Evolutionary conservation across 2,329 filamentous ascomycete species (phyloP), one percentile per base, ranked within the genome.

Genomic region (Trichophyton verrucosum): DNA sequence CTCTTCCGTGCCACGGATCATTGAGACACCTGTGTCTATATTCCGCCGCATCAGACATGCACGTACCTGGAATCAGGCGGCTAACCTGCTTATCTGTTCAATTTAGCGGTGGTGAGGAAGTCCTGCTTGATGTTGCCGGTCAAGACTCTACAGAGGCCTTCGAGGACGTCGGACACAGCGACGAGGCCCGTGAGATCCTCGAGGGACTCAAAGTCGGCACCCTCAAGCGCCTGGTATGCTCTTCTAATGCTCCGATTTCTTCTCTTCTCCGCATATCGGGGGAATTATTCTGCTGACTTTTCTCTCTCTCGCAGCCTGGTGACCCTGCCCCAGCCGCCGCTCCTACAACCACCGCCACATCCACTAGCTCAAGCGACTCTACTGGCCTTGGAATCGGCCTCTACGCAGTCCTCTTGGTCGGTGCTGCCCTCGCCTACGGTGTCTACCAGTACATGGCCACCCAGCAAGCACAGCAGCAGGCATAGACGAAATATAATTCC

Each of bases 121-220:
- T 99, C 69, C 81, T 99, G 65, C 87, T 99, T 68, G 94, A 99
- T 69, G 91, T 97, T 66, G 94, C 82, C 71, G 94, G 94, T 68
- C 91, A 96, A 79, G 94, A 99, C 77, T 88, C 89, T 71, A 96
- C 92, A 69, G 94, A 97, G 79, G 92, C 94, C 64, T 99, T 99
- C 74, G 94, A 99, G 81, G 94, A 99, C 77, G 94, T 99, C 71
- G 94, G 94, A 73, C 94, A 99, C 87, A 95, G 89, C 71, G 94
- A 99, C 77, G 94, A 99, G 82, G 94, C 94, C 67, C 87, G 94
- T 67, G 92, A 97, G 80, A 92, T 95, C 67, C 85, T 99, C 61
- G 85, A 87, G 36, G 83, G 84, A 71, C 80, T 95, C 66, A 77
- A 85, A 59, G 82, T 94, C 67, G 91, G 89, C 66, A 81, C 73